phyloP scores from a whole-genome alignment of 495 filamentous ascomycete species.

The Cetradonia linearis region DNA sequence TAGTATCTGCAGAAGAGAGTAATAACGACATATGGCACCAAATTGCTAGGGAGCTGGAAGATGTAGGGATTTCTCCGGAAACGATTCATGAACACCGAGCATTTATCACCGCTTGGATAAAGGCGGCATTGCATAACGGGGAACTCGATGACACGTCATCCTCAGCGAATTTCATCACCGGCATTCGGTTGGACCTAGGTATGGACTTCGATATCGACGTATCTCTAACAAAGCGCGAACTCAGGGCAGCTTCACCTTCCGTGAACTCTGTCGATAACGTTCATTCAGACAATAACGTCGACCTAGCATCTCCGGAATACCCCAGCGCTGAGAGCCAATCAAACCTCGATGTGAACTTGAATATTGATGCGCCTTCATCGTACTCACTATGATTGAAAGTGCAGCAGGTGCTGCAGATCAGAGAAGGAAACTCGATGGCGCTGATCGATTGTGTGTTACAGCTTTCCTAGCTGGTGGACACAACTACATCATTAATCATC shows the following conservation, averaged over 20 bases:
- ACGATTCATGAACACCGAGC: background rate
- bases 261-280: background rate
- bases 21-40: background rate
- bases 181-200: background rate
- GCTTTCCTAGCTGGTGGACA: too few species aligned
- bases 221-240: too few species aligned
- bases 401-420: background rate
- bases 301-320: too few species aligned
- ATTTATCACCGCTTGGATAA: background rate
- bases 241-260: background rate
- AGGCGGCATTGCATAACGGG: background rate
- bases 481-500: too few species aligned
- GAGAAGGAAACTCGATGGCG: too few species aligned
- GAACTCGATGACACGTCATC: background rate
- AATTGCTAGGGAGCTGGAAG: background rate
- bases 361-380: background rate
- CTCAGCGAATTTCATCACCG: background rate
- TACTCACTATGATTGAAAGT: background rate
- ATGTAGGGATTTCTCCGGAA: background rate
- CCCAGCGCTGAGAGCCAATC: background rate
- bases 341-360: background rate
- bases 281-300: too few species aligned
- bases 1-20: conserved; percentile 1
- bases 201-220: background rate
- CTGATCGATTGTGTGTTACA: too few species aligned